A percentile compares a stretch with the other conserved stretches of the same genome.
These are phyloP conservation scores for Psilocybe cubensis DNA, from an alignment of 768 basidiomycete genomes.

Conservation along the genomic window DNA sequence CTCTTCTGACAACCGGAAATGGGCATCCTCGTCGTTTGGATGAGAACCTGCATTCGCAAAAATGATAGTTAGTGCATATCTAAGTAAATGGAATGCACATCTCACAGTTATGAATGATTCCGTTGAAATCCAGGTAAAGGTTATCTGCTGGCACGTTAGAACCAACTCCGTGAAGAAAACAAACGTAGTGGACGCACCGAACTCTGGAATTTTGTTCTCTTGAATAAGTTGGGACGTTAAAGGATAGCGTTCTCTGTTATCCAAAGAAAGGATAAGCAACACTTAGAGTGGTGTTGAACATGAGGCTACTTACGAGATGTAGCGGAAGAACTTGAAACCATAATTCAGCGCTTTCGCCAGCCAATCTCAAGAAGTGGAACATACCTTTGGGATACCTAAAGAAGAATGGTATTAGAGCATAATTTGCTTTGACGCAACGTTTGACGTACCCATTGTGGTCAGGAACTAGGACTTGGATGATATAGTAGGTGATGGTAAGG, in stretches of 20 bases:
- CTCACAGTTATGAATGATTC: slow-evolving; percentile 84
- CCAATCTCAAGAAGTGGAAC: slow-evolving; percentile 1
- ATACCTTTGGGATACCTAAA: slow-evolving; percentile 63
- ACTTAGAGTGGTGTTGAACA: not conserved
- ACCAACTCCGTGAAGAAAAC: not conserved
- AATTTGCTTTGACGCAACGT: not conserved
- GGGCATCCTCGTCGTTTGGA: slow-evolving; percentile 94
- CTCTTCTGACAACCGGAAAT: slow-evolving; percentile 94
- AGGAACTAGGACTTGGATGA: slow-evolving; percentile 1
- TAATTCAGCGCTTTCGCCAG: not conserved
- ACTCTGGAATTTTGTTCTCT: slow-evolving; percentile 99
- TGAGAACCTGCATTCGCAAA: slow-evolving; percentile 66
- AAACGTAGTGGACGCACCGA: slow-evolving; percentile 57
- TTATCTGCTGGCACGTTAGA: slow-evolving; percentile 59
- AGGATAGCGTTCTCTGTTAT: slow-evolving; percentile 91
- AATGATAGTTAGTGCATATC: not conserved
- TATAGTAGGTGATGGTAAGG: slow-evolving; percentile 20
- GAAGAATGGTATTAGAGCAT: not conserved
- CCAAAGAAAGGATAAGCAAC: not conserved
- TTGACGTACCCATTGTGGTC: slow-evolving; percentile 26
- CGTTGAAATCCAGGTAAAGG: slow-evolving; percentile 93
- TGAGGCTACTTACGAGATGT: slow-evolving; percentile 74
- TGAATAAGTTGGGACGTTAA: slow-evolving; percentile 97
- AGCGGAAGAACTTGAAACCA: slow-evolving; percentile 86
- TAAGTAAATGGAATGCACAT: slow-evolving; percentile 15